Conservation (phyloP, 129 eudicot species). For the Dittrichia graveolens region DNA sequence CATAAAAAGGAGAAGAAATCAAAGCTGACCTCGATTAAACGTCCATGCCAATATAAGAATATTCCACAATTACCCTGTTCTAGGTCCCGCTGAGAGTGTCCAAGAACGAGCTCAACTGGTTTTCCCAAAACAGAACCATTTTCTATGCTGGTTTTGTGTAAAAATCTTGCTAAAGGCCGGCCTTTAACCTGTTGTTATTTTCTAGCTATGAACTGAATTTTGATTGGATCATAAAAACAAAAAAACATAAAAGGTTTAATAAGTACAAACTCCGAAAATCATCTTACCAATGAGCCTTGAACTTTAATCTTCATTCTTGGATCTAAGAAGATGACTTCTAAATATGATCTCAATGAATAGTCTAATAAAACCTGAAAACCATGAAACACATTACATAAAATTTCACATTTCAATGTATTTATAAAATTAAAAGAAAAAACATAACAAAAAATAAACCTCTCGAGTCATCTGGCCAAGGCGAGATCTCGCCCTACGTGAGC, state of each 20-base stretch:
- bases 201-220: neutral
- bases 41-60: constrained; percentile 78
- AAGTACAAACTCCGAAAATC: no score
- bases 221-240: constrained; percentile 15
- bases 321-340: constrained; percentile 70
- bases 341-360: constrained; percentile 58
- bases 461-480: constrained; percentile 68
- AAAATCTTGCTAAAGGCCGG: constrained; percentile 64
- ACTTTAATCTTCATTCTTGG: constrained; percentile 77
- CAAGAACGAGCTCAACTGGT: constrained; percentile 58
- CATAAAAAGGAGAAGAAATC: neutral
- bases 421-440: neutral
- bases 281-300: constrained; percentile 71
- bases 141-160: constrained; percentile 54
- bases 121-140: constrained; percentile 52
- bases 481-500: constrained; percentile 56
- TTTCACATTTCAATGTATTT: neutral
- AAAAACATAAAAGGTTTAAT: no score
- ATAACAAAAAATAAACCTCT: constrained; percentile 22
- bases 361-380: constrained; percentile 61
- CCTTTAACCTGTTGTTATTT: constrained; percentile 52
- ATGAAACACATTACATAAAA: neutral
- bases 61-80: constrained; percentile 77
- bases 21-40: constrained; percentile 62
- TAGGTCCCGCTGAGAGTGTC: constrained; percentile 69